A percentile compares a stretch with the other conserved stretches of the same genome.
Conservation (phyloP, 2,329 filamentous ascomycete species). For the Ceratocystis smalleyi region DNA sequence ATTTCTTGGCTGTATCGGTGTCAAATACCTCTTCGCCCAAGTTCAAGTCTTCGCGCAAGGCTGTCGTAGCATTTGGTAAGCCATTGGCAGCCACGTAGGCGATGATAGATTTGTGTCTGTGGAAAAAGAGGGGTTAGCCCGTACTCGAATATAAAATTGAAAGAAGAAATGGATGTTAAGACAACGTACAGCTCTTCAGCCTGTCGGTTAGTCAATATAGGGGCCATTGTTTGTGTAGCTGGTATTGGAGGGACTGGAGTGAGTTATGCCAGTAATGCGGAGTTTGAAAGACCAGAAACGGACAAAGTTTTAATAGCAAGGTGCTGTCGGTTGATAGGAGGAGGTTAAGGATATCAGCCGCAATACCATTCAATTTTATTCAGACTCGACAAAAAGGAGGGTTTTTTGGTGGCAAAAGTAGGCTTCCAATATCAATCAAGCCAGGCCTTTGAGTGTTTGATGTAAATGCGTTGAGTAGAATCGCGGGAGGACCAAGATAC, state of each 20-base stretch:
- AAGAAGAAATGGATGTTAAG: neutral
- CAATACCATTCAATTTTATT: neutral
- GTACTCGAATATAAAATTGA: constrained; percentile 12
- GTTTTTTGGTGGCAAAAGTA: neutral
- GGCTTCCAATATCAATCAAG: neutral
- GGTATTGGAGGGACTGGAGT: neutral
- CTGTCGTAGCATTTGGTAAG: constrained; percentile 51
- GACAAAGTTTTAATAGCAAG: neutral
- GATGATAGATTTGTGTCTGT: constrained; percentile 82
- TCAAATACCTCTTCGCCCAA: constrained; percentile 59
- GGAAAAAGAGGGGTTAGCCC: constrained; percentile 10
- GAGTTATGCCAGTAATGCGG: neutral
- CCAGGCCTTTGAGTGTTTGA: neutral
- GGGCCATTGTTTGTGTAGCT: constrained; percentile 41
- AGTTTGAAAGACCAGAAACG: neutral
- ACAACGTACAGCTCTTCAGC: constrained; percentile 69
- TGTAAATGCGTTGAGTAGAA: neutral
- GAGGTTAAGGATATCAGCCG: neutral
- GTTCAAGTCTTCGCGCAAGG: constrained; percentile 61
- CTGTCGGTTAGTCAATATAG: constrained; percentile 61
- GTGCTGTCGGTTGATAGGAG: neutral
- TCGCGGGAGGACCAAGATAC: neutral
- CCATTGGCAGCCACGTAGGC: constrained; percentile 68
- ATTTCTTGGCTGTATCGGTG: constrained; percentile 73
- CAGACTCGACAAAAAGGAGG: neutral